Evolutionary conservation across 768 basidiomycete genomes (phyloP).

Genomic region (Mycena kentingensis): DNA sequence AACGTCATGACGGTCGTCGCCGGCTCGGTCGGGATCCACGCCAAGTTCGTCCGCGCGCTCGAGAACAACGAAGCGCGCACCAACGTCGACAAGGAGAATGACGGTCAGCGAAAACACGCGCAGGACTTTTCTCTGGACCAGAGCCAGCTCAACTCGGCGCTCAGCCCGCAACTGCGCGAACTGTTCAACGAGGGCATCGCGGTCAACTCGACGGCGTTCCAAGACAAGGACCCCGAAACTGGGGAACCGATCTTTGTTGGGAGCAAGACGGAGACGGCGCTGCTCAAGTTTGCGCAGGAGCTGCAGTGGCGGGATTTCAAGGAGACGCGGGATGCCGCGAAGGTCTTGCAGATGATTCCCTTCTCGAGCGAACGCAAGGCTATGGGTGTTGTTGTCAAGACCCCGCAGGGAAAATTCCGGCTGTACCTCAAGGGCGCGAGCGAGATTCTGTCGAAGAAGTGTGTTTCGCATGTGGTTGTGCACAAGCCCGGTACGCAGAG

Average conservation of each 20-base stretch:
- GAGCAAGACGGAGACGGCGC: slow-evolving; percentile 93
- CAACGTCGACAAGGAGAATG: slow-evolving; percentile 63
- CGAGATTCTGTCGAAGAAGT: slow-evolving; percentile 86
- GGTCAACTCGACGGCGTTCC: slow-evolving; percentile 93
- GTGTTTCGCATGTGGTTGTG: slow-evolving; percentile 74
- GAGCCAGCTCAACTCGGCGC: slow-evolving; percentile 60
- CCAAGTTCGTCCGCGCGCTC: slow-evolving; percentile 86
- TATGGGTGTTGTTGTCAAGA: slow-evolving; percentile 86
- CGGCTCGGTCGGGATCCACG: slow-evolving; percentile 90
- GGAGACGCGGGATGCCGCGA: slow-evolving; percentile 58
- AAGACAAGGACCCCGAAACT: slow-evolving; percentile 68
- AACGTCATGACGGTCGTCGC: slow-evolving; percentile 97
- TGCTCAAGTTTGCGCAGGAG: slow-evolving; percentile 82
- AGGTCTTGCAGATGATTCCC: slow-evolving; percentile 84
- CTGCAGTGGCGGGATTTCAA: slow-evolving; percentile 76
- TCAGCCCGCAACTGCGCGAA: slow-evolving; percentile 59
- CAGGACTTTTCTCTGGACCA: slow-evolving; percentile 90
- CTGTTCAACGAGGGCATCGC: slow-evolving; percentile 86
- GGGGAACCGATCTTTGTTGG: slow-evolving; percentile 73
- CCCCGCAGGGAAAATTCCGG: slow-evolving; percentile 57
- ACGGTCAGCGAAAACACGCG: slow-evolving; percentile 45
- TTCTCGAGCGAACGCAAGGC: slow-evolving; percentile 93
- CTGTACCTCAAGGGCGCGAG: slow-evolving; percentile 91
- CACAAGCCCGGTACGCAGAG: slow-evolving; percentile 32
- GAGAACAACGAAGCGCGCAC: slow-evolving; percentile 69